Conservation (phyloP, 768 basidiomycete genomes). For the Tephrocybe sp. region DNA sequence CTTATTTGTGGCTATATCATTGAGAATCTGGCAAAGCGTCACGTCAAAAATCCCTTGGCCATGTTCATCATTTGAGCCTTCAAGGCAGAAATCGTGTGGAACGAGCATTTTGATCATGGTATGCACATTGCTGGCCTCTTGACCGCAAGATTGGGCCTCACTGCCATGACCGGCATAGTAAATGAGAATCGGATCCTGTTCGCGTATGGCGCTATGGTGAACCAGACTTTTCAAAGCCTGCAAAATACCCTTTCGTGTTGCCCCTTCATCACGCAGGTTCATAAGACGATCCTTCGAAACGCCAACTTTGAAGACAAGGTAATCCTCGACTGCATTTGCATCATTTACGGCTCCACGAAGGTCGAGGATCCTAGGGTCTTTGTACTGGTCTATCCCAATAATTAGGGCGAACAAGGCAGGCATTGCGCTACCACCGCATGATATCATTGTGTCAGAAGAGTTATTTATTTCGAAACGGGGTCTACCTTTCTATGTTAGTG, state of each 20-base stretch:
- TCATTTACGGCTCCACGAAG: no score
- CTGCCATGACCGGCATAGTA: constrained; percentile 9
- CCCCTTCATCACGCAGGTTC: neutral
- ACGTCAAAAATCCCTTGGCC: no score
- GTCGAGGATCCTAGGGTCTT: neutral
- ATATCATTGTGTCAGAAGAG: no score
- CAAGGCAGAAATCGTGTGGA: neutral
- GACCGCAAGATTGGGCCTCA: neutral
- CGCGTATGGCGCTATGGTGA: neutral
- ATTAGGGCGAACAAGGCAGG: constrained; percentile 4
- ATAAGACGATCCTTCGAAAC: neutral
- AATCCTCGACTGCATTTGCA: no score
- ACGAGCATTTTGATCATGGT: no score
- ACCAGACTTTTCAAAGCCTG: neutral
- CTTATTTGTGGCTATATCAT: neutral
- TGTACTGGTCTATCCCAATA: constrained; percentile 15
- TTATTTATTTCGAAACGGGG: no score
- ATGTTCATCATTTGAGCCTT: neutral
- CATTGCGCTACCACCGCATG: no score
- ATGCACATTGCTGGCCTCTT: constrained; percentile 1
- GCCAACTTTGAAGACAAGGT: neutral
- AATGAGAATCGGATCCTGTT: constrained; percentile 7
- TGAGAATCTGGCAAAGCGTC: neutral
- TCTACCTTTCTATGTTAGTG: no score
- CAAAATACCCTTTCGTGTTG: neutral